These are phyloP conservation scores for Tulasnella sp. DNA, from an alignment of 768 basidiomycete genomes.

Conservation along the genomic window DNA sequence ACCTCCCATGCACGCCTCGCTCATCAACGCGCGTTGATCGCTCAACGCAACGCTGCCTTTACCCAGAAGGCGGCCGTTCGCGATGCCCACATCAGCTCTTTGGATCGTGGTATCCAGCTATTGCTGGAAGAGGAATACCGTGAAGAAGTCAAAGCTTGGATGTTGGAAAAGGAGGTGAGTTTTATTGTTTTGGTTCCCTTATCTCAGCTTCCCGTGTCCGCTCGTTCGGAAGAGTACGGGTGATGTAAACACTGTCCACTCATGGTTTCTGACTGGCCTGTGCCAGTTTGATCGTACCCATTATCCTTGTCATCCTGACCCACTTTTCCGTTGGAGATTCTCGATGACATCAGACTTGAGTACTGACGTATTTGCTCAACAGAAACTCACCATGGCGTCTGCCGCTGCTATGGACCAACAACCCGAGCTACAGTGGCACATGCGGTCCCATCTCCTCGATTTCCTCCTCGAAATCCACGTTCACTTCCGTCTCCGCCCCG, in stretches of 20 bases:
- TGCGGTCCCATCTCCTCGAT: constrained; percentile 97
- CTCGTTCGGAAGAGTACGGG: neutral
- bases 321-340: neutral
- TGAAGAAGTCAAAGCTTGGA: constrained; percentile 83
- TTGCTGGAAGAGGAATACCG: constrained; percentile 91
- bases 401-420: constrained; percentile 97
- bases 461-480: constrained; percentile 99
- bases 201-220: neutral
- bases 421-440: constrained; percentile 97
- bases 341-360: too few relatives aligned
- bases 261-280: constrained; percentile 18
- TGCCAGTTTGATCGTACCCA: too few relatives aligned
- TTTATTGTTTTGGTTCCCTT: too few relatives aligned
- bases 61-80: constrained; percentile 12
- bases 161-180: constrained; percentile 98
- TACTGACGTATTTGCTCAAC: constrained; percentile 6
- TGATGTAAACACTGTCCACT: neutral
- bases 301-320: constrained; percentile 14
- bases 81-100: constrained; percentile 32
- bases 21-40: constrained; percentile 14
- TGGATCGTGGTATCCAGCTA: constrained; percentile 49
- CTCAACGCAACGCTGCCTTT: constrained; percentile 14
- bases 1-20: neutral
- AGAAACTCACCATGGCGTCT: constrained; percentile 84
- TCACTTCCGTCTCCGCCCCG: constrained; percentile 92